Conservation (phyloP, 768 basidiomycete species). For the Trametes villosa region DNA sequence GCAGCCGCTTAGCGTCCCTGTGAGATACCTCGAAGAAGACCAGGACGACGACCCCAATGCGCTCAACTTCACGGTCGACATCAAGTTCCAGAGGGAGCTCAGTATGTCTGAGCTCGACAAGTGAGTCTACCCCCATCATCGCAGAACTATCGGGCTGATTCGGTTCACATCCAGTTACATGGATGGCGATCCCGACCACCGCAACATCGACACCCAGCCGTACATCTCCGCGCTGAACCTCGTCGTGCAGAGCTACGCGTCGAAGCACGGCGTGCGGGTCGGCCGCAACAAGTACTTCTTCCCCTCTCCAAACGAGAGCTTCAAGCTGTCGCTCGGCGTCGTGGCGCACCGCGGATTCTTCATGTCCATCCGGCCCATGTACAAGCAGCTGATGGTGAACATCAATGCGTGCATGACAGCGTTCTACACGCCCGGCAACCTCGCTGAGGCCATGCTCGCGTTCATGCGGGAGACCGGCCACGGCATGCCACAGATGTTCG, state of each 20-base stretch:
- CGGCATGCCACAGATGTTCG: slow-evolving; percentile 53
- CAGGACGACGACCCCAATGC: slow-evolving; percentile 41
- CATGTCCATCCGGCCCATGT: slow-evolving; percentile 53
- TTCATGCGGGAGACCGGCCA: slow-evolving; percentile 48
- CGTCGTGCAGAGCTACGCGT: slow-evolving; percentile 59
- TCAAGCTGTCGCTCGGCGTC: slow-evolving; percentile 40
- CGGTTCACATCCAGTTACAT: slow-evolving; percentile 50
- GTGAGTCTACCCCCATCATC: slow-evolving; percentile 35
- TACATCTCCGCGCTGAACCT: slow-evolving; percentile 68
- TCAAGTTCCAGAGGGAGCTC: slow-evolving; percentile 39
- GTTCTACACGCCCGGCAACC: slow-evolving; percentile 61
- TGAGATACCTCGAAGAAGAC: slow-evolving; percentile 48
- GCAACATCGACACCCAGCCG: slow-evolving; percentile 60
- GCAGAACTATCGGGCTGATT: neutral
- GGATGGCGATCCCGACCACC: slow-evolving; percentile 55
- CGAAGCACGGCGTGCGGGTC: slow-evolving; percentile 60
- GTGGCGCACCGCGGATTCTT: slow-evolving; percentile 55
- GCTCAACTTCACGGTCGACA: slow-evolving; percentile 44
- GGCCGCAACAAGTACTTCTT: slow-evolving; percentile 74
- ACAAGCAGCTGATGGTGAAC: slow-evolving; percentile 56
- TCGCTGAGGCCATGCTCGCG: slow-evolving; percentile 58
- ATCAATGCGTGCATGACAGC: slow-evolving; percentile 58
- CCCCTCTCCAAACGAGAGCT: slow-evolving; percentile 27
- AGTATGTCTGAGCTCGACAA: slow-evolving; percentile 34
- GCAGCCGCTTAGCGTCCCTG: slow-evolving; percentile 37